Base-by-base conservation (phyloP, 2,329 filamentous ascomycete genomes). In the Hyphodiscus sp. region DNA sequence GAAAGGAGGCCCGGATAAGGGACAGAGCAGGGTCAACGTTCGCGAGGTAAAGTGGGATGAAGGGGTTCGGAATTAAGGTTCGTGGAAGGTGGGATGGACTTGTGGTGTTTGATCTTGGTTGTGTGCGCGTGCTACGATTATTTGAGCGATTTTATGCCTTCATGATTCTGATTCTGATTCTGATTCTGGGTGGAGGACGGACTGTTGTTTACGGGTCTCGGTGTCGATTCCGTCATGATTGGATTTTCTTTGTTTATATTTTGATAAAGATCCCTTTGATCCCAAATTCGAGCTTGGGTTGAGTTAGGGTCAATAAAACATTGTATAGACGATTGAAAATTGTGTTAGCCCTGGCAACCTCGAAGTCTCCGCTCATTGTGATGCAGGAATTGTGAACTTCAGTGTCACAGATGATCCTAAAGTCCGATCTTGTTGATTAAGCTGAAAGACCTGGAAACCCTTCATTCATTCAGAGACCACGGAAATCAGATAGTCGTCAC, bases 41-140 rank as follows among this genome's bases (percentile, higher is more conserved):
- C 43, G 59, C 51, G 61, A 64, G 42, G 56, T 63, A 15, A 55
- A 54, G 54, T 61, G 56, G 58, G 54, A 62, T 52, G 54, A 52
- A 15, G 41, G 30, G 18, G 53, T 26, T 2, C 46, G 50, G 45
- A 45, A 29, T 41, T 49, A 16, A 41, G 23, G 16, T 8, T 38
- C 23, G 20, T 20, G 16, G 5, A 29, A 20, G 41, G 15, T 19
- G 41, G 41, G 26, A n/a, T 10, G 20, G 30, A 30, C 20, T n/a
- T 11, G 41, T 46, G 20, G n/a, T 20, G 13, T 38, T 10, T 38
- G 33, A 38, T 13, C 2, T 38, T 38, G 33, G 33, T 38, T 38
- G 11, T 10, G 13, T 38, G 33, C 33, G 16, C 33, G 13, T 52
- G 42, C 44, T 51, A 44, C 44, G 47, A 53, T 53, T 43, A 9